Evolutionary conservation across 2,329 filamentous ascomycete genomes (phyloP).

Genomic region (Phaeophleospora eucalypticola): DNA sequence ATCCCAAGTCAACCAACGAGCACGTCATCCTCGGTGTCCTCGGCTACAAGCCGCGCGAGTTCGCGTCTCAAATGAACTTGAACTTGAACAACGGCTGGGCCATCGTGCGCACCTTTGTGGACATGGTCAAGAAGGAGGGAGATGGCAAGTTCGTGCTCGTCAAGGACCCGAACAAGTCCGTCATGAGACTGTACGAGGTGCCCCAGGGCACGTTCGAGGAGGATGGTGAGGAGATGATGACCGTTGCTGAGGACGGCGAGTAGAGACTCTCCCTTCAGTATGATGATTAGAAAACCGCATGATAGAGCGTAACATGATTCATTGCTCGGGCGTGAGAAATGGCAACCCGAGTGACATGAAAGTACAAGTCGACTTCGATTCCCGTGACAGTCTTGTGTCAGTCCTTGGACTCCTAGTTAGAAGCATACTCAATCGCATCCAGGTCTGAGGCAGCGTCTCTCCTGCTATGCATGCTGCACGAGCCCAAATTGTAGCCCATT

Average conservation of each 20-base stretch:
- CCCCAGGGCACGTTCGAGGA: slow-evolving; percentile 87
- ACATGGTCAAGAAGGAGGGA: slow-evolving; percentile 76
- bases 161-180: slow-evolving; percentile 94
- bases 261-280: no score
- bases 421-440: no score
- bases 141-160: slow-evolving; percentile 71
- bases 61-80: slow-evolving; percentile 96
- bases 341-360: no score
- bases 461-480: no score
- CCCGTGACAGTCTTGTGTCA: no score
- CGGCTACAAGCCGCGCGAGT: slow-evolving; percentile 96
- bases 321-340: no score
- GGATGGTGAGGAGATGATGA: slow-evolving; percentile 62
- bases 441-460: no score
- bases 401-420: no score
- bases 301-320: no score
- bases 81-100: slow-evolving; percentile 97
- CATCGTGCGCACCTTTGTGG: slow-evolving; percentile 95
- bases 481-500: no score
- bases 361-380: no score
- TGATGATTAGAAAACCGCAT: no score
- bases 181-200: slow-evolving; percentile 88
- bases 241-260: background rate
- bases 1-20: slow-evolving; percentile 86
- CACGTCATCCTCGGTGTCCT: slow-evolving; percentile 94